These are phyloP conservation scores for Gyrodon lividus DNA, from an alignment of 768 basidiomycete genomes.

Conservation along the genomic window DNA sequence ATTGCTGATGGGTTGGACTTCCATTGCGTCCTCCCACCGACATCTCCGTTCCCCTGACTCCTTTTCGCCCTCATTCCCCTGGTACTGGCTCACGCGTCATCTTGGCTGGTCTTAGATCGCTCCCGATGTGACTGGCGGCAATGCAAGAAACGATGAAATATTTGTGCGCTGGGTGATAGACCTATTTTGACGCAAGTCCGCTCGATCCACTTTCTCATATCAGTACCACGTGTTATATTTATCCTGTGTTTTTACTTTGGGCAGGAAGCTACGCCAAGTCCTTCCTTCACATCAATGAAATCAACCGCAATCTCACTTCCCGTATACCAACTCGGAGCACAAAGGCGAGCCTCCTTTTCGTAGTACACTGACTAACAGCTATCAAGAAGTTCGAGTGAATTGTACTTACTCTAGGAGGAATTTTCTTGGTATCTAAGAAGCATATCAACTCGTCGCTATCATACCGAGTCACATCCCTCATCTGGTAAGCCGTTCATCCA, in stretches of 20 bases:
- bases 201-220: not conserved
- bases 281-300: slow-evolving; percentile 7
- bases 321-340: slow-evolving; percentile 7
- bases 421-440: not conserved
- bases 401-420: not conserved
- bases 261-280: not conserved
- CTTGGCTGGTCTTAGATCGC: slow-evolving; percentile 4
- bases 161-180: not conserved
- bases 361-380: not conserved
- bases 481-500: slow-evolving; percentile 14
- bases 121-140: slow-evolving; percentile 7
- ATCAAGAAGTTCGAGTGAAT: slow-evolving; percentile 8
- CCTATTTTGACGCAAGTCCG: slow-evolving; percentile 5
- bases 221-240: slow-evolving; percentile 9
- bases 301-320: slow-evolving; percentile 2
- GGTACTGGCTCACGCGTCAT: not conserved
- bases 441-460: slow-evolving; percentile 13
- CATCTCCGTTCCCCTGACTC: slow-evolving; percentile 6
- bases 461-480: slow-evolving; percentile 16
- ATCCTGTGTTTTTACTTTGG: not conserved
- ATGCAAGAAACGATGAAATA: not conserved
- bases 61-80: not conserved
- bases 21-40: not conserved
- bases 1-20: slow-evolving; percentile 3
- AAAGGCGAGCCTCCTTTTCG: slow-evolving; percentile 2